Percentiles rank a stretch among this genome's conserved stretches.
Evolutionary conservation across 192 early-diverging fungal species (phyloP).

Genomic region (Backusella circina): DNA sequence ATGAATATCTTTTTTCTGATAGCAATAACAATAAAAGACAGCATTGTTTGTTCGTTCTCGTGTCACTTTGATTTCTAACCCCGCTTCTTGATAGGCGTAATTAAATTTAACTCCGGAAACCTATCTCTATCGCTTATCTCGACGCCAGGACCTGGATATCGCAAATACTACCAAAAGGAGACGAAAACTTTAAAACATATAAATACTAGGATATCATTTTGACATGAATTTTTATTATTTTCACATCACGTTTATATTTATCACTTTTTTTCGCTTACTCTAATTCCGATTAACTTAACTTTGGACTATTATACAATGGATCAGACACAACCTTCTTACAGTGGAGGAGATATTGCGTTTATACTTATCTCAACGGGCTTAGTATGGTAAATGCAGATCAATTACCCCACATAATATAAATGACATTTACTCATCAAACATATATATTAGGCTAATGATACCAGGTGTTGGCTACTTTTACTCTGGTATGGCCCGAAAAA

Average conservation of each 20-base stretch:
- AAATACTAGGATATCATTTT: background rate
- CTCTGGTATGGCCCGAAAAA: slow-evolving; percentile 88
- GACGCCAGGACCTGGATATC: background rate
- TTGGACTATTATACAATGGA: background rate
- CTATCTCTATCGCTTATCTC: background rate
- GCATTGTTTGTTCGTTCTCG: background rate
- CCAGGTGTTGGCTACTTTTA: slow-evolving; percentile 96
- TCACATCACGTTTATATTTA: background rate
- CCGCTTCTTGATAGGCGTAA: background rate
- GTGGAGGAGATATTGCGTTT: slow-evolving; percentile 59
- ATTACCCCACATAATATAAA: background rate
- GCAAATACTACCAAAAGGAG: background rate
- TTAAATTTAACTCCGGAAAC: background rate
- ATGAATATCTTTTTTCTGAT: background rate
- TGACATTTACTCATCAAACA: background rate
- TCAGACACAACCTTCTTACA: background rate
- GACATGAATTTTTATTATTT: background rate
- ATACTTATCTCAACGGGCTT: slow-evolving; percentile 69
- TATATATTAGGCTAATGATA: slow-evolving; percentile 65
- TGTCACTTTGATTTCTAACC: background rate
- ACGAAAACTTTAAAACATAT: background rate
- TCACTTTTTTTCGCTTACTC: background rate
- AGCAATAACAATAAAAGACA: background rate
- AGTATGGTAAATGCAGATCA: slow-evolving; percentile 55
- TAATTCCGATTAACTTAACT: background rate